A percentile compares a stretch with the other conserved stretches of the same genome.
These are phyloP conservation scores for Scedosporium minutisporum DNA, from an alignment of 2,329 filamentous ascomycete species.

Conservation along the genomic window DNA sequence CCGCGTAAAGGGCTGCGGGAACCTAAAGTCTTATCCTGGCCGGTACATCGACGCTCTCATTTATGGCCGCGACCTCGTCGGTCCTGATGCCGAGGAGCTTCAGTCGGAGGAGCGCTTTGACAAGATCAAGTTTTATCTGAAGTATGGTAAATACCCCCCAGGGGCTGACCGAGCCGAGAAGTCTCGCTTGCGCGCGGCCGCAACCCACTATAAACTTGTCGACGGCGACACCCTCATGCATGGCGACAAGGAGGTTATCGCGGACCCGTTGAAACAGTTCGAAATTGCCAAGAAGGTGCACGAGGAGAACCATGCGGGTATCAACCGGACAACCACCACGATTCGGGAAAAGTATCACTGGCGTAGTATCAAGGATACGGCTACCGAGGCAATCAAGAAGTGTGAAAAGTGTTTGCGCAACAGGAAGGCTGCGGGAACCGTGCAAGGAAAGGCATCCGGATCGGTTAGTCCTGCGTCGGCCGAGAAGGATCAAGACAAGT, in stretches of 20 bases:
- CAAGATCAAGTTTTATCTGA: constrained; percentile 96
- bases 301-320: constrained; percentile 69
- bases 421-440: constrained; percentile 36
- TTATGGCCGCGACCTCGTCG: constrained; percentile 56
- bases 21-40: constrained; percentile 58
- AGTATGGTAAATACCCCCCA: constrained; percentile 84
- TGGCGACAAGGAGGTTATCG: constrained; percentile 95
- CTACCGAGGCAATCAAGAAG: constrained; percentile 86
- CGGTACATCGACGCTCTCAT: constrained; percentile 68
- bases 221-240: constrained; percentile 80
- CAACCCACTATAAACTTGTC: constrained; percentile 85
- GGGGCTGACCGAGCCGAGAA: constrained; percentile 94
- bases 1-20: constrained; percentile 63
- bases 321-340: constrained; percentile 94
- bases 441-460: not conserved
- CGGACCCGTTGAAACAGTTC: constrained; percentile 81
- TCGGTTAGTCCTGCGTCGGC: not conserved
- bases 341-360: constrained; percentile 95
- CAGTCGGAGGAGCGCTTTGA: constrained; percentile 58
- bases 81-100: constrained; percentile 25
- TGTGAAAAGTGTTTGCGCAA: constrained; percentile 83
- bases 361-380: constrained; percentile 96
- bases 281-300: constrained; percentile 77
- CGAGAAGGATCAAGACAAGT: not conserved
- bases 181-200: constrained; percentile 83